Base-by-base conservation (phyloP, 768 basidiomycete species). In the Xanthoconium stramineum region DNA sequence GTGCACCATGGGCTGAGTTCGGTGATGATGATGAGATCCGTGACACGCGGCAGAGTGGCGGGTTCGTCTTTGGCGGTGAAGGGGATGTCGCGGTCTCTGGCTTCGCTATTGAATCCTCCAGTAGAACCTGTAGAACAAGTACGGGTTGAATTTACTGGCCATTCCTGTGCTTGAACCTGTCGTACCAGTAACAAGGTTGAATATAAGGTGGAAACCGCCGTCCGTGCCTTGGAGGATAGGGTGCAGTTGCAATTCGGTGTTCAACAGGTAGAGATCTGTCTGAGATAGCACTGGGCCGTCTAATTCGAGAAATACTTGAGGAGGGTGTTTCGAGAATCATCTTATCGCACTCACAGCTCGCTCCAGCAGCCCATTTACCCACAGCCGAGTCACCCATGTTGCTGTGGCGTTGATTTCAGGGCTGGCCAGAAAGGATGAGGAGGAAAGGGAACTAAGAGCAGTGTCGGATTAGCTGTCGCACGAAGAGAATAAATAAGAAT, bases 201-300 rank as follows among this genome's bases (percentile, higher is more conserved):
- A 89, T 46, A 85, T 78, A 15, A 93, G 81, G 58, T 83, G 83
- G 71, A 88, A 86, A 13, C 64, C 65, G 8, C 51, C 58, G 58
- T 74, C 66, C 29, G 75, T 71, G 61, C 80, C 79, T 37, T 77
- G 75, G 13, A 94, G 79, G 66, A 91, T 84, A 5, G 91, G 91
- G 62, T 94, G 78, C 33, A 93, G 66, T 63, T 88, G 82, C 3
- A 93, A 77, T 15, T 85, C 81, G 6, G 83, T 80, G 43, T 81
- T 78, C 53, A 94, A 80, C 4, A 93, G 80, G 69, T 91, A 94
- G 14, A 94, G 78, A 65, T 93, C 91, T 0, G 89, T 91, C 65
- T 88, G 88, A 3, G 82, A 80, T 14, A 93, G 78, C 7, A 92
- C 82, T 6, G 91, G 91, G 0, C 89, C 90, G 70, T 92, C 89